Evolutionary conservation across 257 asterid species (phyloP).

Genomic region (Lycium barbarum): DNA sequence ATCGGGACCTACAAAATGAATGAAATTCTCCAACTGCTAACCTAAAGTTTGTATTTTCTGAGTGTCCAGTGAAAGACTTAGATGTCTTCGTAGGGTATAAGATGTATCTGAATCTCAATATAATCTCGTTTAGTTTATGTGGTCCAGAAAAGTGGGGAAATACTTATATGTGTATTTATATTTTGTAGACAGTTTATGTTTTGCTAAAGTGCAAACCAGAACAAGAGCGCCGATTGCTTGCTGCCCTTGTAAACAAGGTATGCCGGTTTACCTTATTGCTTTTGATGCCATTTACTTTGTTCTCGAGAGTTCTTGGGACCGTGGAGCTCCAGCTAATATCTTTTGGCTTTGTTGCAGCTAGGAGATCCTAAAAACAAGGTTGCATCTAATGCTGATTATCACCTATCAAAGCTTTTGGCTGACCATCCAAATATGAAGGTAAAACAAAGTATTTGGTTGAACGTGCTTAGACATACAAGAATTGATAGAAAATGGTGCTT

Average conservation of each 20-base stretch:
- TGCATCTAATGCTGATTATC: conserved; percentile 97
- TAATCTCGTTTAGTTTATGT: background rate
- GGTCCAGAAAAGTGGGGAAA: conserved; percentile 19
- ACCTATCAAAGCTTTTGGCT: conserved; percentile 77
- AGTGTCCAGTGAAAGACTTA: conserved; percentile 17
- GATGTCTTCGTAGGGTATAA: background rate
- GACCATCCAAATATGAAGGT: conserved; percentile 99
- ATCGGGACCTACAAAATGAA: background rate
- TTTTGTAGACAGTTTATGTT: conserved; percentile 64
- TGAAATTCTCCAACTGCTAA: background rate
- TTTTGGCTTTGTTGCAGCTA: conserved; percentile 59
- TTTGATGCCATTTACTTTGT: background rate
- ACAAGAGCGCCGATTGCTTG: conserved; percentile 86
- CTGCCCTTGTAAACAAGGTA: conserved; percentile 92
- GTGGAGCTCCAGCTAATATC: conserved; percentile 18
- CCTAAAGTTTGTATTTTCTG: conserved; percentile 7
- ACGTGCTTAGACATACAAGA: background rate
- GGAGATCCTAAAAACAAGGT: conserved; percentile 97
- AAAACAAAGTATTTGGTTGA: conserved; percentile 27
- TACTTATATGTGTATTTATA: conserved; percentile 4
- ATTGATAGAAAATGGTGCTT: background rate
- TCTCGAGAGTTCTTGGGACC: background rate
- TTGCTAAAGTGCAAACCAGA: conserved; percentile 92
- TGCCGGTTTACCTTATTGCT: conserved; percentile 3
- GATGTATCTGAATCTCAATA: background rate